Percentiles rank a stretch among this genome's conserved stretches.
These are phyloP conservation scores for Bromus sterilis DNA, from an alignment of 176 grass and related monocot species.

Conservation along the genomic window DNA sequence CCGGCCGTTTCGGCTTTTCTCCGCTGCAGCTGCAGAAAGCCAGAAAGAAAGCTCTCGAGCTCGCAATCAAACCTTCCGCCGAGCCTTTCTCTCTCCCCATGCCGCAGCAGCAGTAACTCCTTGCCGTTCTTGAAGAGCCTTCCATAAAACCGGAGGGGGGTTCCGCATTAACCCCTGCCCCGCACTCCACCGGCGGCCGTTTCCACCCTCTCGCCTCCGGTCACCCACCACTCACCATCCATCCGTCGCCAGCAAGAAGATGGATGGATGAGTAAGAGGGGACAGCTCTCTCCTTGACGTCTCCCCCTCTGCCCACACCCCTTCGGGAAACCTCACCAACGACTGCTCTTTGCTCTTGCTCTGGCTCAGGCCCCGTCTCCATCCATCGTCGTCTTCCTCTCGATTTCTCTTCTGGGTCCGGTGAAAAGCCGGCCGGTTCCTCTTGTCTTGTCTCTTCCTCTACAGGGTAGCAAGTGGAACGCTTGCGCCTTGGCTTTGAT, in stretches of 20 bases:
- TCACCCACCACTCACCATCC: background rate
- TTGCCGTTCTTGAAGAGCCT: constrained; percentile 17
- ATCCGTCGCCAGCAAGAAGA: background rate
- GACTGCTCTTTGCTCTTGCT: background rate
- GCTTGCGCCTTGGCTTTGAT: constrained; percentile 10
- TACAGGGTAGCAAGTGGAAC: background rate
- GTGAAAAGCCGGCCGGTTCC: constrained; percentile 12
- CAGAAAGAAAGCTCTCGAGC: background rate
- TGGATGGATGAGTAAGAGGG: constrained; percentile 1
- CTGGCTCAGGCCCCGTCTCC: background rate
- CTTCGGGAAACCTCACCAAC: background rate
- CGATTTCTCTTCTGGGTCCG: background rate
- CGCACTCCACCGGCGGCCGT: background rate
- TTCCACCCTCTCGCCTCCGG: background rate
- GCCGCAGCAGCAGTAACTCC: background rate
- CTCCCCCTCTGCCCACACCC: background rate
- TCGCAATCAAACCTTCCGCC: background rate
- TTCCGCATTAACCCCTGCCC: background rate
- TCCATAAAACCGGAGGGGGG: constrained; percentile 14
- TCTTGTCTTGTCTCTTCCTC: constrained; percentile 20
- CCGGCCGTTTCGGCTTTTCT: background rate
- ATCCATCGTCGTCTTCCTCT: background rate
- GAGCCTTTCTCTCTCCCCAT: background rate
- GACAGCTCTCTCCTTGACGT: background rate
- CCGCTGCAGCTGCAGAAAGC: background rate